Conservation (phyloP, 257 asterid species). For the Marsdenia floribunda region DNA sequence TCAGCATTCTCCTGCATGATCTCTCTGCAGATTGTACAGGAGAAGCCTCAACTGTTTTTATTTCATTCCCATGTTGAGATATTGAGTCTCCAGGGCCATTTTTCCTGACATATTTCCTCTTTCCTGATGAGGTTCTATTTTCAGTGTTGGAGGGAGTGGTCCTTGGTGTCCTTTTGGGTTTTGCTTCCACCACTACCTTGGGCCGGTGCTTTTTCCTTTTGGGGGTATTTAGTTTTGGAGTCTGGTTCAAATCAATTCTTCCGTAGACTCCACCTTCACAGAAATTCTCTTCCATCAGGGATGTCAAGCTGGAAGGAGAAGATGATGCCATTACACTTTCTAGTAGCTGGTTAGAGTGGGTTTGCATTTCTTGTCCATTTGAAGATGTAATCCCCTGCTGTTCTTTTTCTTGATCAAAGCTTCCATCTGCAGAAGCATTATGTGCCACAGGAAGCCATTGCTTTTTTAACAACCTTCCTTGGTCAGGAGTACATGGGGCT, state of each 20-base stretch:
- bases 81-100: constrained; percentile 34
- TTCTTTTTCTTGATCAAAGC: constrained; percentile 30
- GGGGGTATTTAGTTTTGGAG: constrained; percentile 61
- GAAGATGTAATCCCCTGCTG: constrained; percentile 27
- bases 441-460: constrained; percentile 33
- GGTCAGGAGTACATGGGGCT: constrained; percentile 60
- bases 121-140: constrained; percentile 35
- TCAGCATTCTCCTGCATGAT: constrained; percentile 56
- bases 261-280: constrained; percentile 25
- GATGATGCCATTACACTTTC: constrained; percentile 23
- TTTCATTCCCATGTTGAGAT: constrained; percentile 26
- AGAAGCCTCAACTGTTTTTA: constrained; percentile 28
- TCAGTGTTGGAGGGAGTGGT: constrained; percentile 29
- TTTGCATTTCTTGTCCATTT: constrained; percentile 25
- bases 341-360: constrained; percentile 23
- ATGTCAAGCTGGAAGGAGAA: constrained; percentile 24
- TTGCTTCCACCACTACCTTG: constrained; percentile 74
- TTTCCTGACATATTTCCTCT: constrained; percentile 60
- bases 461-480: constrained; percentile 33
- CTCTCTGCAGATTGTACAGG: constrained; percentile 29
- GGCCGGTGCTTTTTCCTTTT: constrained; percentile 85
- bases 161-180: constrained; percentile 57
- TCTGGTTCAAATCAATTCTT: constrained; percentile 62
- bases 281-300: constrained; percentile 29
- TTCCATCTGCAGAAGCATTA: constrained; percentile 22